phyloP scores from a whole-genome alignment of 75 land plant genomes.

The Selaginella moellendorffii region DNA sequence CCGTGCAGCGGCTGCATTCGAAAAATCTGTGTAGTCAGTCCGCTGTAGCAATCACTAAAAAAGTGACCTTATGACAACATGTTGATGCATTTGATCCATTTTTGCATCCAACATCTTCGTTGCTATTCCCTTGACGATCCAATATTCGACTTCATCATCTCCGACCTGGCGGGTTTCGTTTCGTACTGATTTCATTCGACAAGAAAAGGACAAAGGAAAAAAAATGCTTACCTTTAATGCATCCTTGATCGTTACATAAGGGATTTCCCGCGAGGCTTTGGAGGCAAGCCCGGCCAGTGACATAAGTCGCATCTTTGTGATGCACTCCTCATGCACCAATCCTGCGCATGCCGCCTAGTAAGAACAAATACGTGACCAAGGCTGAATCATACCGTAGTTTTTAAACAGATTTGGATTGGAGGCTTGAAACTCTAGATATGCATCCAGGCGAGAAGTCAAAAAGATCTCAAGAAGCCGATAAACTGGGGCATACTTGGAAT shows the following conservation, averaged over 20 bases:
- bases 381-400: conserved; percentile 57
- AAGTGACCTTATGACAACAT: conserved; percentile 71
- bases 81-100: conserved; percentile 87
- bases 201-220: too few relatives aligned
- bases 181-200: too few relatives aligned
- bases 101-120: conserved; percentile 82
- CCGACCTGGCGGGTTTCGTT: too few relatives aligned
- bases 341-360: too few relatives aligned
- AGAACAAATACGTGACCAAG: too few relatives aligned
- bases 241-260: conserved; percentile 58
- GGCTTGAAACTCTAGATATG: conserved; percentile 63
- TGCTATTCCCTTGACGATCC: conserved; percentile 80
- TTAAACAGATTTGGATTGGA: conserved; percentile 56
- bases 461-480: conserved; percentile 74
- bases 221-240: conserved; percentile 85
- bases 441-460: conserved; percentile 55
- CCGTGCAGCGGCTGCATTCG: conserved; percentile 63
- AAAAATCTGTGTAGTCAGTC: neutral
- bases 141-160: conserved; percentile 83
- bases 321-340: conserved; percentile 76
- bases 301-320: conserved; percentile 88
- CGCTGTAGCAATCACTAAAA: too few relatives aligned
- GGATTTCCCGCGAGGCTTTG: conserved; percentile 46
- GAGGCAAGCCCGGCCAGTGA: conserved; percentile 74
- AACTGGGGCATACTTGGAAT: conserved; percentile 52